phyloP scores from a whole-genome alignment of 805 yeast species.

The Metschnikowia amazonensis region DNA sequence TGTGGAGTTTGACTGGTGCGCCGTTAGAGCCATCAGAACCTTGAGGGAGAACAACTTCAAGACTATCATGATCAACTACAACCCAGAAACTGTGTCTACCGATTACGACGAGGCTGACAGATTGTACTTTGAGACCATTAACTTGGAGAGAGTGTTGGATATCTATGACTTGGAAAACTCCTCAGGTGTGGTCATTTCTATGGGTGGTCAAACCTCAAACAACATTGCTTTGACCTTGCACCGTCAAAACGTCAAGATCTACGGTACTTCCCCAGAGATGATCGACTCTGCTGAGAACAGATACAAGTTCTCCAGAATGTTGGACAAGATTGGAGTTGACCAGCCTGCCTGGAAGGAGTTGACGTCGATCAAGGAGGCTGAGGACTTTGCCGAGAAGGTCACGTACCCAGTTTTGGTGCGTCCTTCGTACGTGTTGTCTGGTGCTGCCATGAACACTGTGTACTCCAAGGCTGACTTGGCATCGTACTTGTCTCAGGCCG shows the following conservation, averaged over 20 bases:
- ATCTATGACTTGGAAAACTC: conserved; percentile 90
- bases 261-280: conserved; percentile 98
- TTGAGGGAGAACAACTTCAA: conserved; percentile 80
- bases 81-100: conserved; percentile 98
- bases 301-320: conserved; percentile 95
- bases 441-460: conserved; percentile 99
- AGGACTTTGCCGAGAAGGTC: conserved; percentile 83
- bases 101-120: conserved; percentile 98
- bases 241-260: conserved; percentile 89
- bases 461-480: conserved; percentile 86
- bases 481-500: conserved; percentile 87
- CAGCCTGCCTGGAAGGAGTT: conserved; percentile 99
- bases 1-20: conserved; percentile 99
- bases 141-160: conserved; percentile 89
- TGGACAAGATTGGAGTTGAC: conserved; percentile 93
- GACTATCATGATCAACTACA: conserved; percentile 95
- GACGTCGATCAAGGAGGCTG: conserved; percentile 90
- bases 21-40: conserved; percentile 94
- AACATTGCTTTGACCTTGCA: conserved; percentile 87
- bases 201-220: conserved; percentile 99
- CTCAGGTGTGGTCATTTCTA: conserved; percentile 87
- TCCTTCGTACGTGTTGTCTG: conserved; percentile 95
- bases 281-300: conserved; percentile 98
- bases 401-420: conserved; percentile 94
- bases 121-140: conserved; percentile 91